Percentiles rank a stretch among this genome's conserved stretches.
phyloP scores from a whole-genome alignment of 805 yeast species.

The Vanderwaltozyma verrucispora region DNA sequence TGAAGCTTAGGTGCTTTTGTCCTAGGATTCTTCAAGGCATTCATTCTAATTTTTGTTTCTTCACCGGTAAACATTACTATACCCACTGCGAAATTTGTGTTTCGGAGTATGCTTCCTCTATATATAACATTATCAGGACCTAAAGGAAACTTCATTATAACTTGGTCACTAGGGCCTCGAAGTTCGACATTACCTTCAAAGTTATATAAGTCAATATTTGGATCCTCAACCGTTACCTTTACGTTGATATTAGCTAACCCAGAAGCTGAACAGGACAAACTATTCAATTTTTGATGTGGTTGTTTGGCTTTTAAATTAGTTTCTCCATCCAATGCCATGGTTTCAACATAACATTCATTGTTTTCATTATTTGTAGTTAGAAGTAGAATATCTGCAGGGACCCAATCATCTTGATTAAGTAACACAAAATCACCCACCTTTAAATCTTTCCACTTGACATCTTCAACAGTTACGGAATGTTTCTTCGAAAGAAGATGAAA shows the following conservation, averaged over 20 bases:
- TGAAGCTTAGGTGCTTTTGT: slow-evolving; percentile 91
- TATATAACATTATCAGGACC: slow-evolving; percentile 78
- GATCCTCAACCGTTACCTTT: slow-evolving; percentile 70
- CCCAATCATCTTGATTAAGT: slow-evolving; percentile 74
- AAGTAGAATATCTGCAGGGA: slow-evolving; percentile 83
- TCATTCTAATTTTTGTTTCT: slow-evolving; percentile 92
- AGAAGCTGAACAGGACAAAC: slow-evolving; percentile 38
- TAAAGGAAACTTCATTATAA: slow-evolving; percentile 41
- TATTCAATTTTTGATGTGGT: slow-evolving; percentile 56
- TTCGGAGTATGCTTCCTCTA: slow-evolving; percentile 83
- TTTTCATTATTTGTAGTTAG: slow-evolving; percentile 53
- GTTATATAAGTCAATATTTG: slow-evolving; percentile 82
- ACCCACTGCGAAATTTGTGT: slow-evolving; percentile 67
- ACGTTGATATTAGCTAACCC: slow-evolving; percentile 42
- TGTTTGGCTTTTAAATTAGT: slow-evolving; percentile 73
- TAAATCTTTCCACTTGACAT: slow-evolving; percentile 59
- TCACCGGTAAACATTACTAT: slow-evolving; percentile 89
- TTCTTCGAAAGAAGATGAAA: slow-evolving; percentile 11
- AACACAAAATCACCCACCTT: slow-evolving; percentile 80
- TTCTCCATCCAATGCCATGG: slow-evolving; percentile 97
- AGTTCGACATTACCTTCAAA: slow-evolving; percentile 68
- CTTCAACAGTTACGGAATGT: slow-evolving; percentile 16
- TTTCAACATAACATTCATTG: slow-evolving; percentile 70
- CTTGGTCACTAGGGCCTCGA: slow-evolving; percentile 26
- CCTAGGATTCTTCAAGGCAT: slow-evolving; percentile 81